These are phyloP conservation scores for Termitomyces sp. DNA, from an alignment of 768 basidiomycete species.

Conservation along the genomic window DNA sequence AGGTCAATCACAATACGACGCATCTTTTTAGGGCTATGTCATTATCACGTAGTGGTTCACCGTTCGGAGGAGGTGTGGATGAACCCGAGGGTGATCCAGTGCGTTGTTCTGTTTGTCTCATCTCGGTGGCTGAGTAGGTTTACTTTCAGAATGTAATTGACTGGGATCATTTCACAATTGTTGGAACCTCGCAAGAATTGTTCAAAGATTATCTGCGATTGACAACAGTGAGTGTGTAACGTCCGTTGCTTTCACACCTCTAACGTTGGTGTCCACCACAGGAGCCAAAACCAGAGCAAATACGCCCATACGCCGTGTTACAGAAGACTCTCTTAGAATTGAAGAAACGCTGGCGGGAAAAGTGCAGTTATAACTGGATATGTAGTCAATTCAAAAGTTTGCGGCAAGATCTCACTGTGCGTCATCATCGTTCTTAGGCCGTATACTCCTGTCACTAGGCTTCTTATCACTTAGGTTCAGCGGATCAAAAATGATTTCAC, in stretches of 20 bases:
- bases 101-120: slow-evolving; percentile 22
- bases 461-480: slow-evolving; percentile 67
- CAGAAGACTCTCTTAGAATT: slow-evolving; percentile 82
- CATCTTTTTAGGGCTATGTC: slow-evolving; percentile 47
- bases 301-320: slow-evolving; percentile 83
- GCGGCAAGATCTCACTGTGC: slow-evolving; percentile 94
- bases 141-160: slow-evolving; percentile 82
- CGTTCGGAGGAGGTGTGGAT: slow-evolving; percentile 43
- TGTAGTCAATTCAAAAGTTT: slow-evolving; percentile 98
- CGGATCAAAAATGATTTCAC: slow-evolving; percentile 99
- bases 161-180: slow-evolving; percentile 95
- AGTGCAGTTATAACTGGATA: slow-evolving; percentile 78
- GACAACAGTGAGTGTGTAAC: slow-evolving; percentile 61
- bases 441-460: slow-evolving; percentile 13
- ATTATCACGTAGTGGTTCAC: slow-evolving; percentile 46
- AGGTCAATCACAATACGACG: slow-evolving; percentile 43
- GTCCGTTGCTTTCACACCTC: background rate
- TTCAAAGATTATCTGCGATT: slow-evolving; percentile 96
- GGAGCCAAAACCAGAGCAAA: slow-evolving; percentile 94
- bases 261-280: slow-evolving; percentile 23
- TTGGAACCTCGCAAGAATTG: slow-evolving; percentile 81
- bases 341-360: slow-evolving; percentile 84
- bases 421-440: slow-evolving; percentile 29
- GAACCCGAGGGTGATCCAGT: slow-evolving; percentile 75
- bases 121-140: background rate